Evolutionary conservation across 2,329 filamentous ascomycete species (phyloP).

Genomic region (Drechslerella stenobrocha): DNA sequence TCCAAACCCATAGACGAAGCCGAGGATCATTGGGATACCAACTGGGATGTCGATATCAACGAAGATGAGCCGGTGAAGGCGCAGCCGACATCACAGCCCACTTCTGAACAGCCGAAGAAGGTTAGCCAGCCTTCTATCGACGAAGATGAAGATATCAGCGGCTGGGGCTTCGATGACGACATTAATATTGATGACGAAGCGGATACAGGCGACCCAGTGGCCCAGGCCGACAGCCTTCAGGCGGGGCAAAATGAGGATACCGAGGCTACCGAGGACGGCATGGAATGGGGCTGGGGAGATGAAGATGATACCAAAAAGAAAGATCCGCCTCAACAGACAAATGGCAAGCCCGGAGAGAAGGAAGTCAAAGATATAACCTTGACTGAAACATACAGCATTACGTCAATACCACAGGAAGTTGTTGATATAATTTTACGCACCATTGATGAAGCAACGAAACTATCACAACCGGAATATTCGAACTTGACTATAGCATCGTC

Average conservation of each 20-base stretch:
- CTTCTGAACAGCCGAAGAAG: constrained; percentile 48
- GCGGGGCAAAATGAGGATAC: constrained; percentile 49
- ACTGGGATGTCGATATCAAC: constrained; percentile 81
- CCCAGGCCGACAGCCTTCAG: not conserved
- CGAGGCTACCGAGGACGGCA: constrained; percentile 58
- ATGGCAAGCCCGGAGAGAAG: constrained; percentile 46
- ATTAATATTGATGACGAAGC: constrained; percentile 54
- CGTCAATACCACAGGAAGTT: constrained; percentile 79
- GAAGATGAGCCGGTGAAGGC: constrained; percentile 63
- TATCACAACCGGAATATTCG: constrained; percentile 54
- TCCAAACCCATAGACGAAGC: constrained; percentile 55
- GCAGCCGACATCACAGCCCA: constrained; percentile 32
- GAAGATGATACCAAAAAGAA: constrained; percentile 62
- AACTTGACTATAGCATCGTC: constrained; percentile 67
- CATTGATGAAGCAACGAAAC: constrained; percentile 62
- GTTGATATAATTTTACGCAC: constrained; percentile 67
- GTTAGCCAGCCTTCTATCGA: constrained; percentile 16
- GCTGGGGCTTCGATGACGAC: constrained; percentile 60
- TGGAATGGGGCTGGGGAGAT: constrained; percentile 83
- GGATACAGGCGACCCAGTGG: constrained; percentile 52
- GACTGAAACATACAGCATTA: constrained; percentile 84
- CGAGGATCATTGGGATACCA: constrained; percentile 59
- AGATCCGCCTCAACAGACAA: constrained; percentile 51
- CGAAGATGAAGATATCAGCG: constrained; percentile 58
- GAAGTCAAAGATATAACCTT: constrained; percentile 67